phyloP scores from a whole-genome alignment of 192 early-diverging fungal genomes.

The Linderina pennispora region DNA sequence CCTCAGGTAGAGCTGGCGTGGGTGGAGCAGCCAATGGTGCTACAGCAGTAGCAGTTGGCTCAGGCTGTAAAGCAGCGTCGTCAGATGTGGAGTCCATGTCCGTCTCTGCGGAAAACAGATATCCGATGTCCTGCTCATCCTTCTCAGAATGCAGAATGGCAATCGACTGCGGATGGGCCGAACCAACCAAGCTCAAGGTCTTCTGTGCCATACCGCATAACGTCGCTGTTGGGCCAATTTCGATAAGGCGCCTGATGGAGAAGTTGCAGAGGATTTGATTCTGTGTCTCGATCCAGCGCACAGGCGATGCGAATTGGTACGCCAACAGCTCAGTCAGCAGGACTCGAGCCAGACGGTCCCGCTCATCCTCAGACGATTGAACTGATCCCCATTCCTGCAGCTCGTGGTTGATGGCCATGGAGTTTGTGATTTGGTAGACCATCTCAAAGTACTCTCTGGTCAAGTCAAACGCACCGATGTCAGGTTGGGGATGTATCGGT shows the following conservation, averaged over 20 bases:
- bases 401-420: slow-evolving; percentile 60
- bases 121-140: background rate
- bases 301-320: slow-evolving; percentile 94
- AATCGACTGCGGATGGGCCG: slow-evolving; percentile 14
- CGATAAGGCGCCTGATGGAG: slow-evolving; percentile 76
- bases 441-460: slow-evolving; percentile 68
- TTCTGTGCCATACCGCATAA: slow-evolving; percentile 88
- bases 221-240: slow-evolving; percentile 84
- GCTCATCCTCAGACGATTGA: slow-evolving; percentile 63
- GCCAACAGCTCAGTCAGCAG: slow-evolving; percentile 86
- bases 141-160: slow-evolving; percentile 9
- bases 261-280: slow-evolving; percentile 76
- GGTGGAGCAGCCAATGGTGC: too few species aligned
- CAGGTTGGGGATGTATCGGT: slow-evolving; percentile 92
- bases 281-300: slow-evolving; percentile 96
- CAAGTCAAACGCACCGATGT: slow-evolving; percentile 80
- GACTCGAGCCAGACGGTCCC: slow-evolving; percentile 69
- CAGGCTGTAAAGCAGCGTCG: background rate
- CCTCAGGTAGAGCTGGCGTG: too few species aligned
- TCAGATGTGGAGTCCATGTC: background rate
- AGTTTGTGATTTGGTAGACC: slow-evolving; percentile 67
- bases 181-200: slow-evolving; percentile 63
- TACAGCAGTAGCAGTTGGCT: slow-evolving; percentile 60
- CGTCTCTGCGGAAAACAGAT: background rate
- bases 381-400: slow-evolving; percentile 79